A percentile compares a stretch with the other conserved stretches of the same genome.
These are phyloP conservation scores for Daldinia bambusicola DNA, from an alignment of 495 filamentous ascomycete genomes.

Conservation along the genomic window DNA sequence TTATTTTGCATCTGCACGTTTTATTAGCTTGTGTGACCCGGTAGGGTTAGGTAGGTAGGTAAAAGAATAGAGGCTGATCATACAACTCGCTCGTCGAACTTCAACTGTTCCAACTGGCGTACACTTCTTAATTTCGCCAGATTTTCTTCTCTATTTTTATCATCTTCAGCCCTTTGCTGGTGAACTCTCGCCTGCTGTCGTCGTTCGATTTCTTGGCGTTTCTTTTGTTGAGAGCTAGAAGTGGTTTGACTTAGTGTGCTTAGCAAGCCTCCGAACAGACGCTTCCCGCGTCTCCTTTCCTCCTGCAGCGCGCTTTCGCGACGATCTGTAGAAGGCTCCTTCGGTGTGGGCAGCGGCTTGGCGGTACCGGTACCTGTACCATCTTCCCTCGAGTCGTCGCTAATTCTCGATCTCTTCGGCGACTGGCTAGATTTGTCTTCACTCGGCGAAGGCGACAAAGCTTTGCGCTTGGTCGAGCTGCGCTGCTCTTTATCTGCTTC, in stretches of 20 bases:
- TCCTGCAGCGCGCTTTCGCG: slow-evolving; percentile 68
- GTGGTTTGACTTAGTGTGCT: slow-evolving; percentile 86
- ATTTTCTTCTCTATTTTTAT: slow-evolving; percentile 70
- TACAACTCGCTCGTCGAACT: slow-evolving; percentile 83
- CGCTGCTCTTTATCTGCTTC: slow-evolving; percentile 24
- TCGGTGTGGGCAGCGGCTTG: slow-evolving; percentile 48
- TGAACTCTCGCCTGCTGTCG: slow-evolving; percentile 86
- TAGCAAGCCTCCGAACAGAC: slow-evolving; percentile 89
- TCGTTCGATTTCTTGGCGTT: slow-evolving; percentile 87
- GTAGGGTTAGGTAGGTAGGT: not conserved
- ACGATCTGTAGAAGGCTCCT: slow-evolving; percentile 45
- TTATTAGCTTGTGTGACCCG: slow-evolving; percentile 40
- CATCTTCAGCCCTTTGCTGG: slow-evolving; percentile 72
- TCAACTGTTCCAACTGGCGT: slow-evolving; percentile 74
- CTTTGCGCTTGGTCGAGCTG: slow-evolving; percentile 43
- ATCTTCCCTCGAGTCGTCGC: slow-evolving; percentile 43
- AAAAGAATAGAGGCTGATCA: slow-evolving; percentile 42
- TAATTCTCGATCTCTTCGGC: slow-evolving; percentile 44
- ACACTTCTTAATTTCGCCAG: slow-evolving; percentile 68
- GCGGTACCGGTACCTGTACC: slow-evolving; percentile 25
- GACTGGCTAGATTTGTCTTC: slow-evolving; percentile 34
- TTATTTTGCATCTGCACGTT: slow-evolving; percentile 76
- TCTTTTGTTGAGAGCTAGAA: slow-evolving; percentile 72
- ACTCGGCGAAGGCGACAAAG: slow-evolving; percentile 31
- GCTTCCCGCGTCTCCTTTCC: slow-evolving; percentile 86